Conservation (phyloP, 768 basidiomycete genomes). For the Hygrocybe punicea region DNA sequence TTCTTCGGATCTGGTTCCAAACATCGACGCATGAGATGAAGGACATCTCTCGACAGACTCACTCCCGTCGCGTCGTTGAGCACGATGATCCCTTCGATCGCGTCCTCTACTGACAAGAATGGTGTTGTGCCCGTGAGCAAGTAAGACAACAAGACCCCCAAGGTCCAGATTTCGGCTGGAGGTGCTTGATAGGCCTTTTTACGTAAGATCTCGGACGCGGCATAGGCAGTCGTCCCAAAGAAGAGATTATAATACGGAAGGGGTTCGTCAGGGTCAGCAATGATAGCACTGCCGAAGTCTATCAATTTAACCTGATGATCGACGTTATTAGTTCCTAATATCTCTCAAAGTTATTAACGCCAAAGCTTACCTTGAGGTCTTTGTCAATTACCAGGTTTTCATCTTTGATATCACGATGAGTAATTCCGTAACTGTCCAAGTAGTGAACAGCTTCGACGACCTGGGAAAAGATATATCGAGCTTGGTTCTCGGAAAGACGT, state of each 20-base stretch:
- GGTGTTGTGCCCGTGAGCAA: slow-evolving; percentile 90
- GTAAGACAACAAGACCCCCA: slow-evolving; percentile 92
- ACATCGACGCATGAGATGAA: slow-evolving; percentile 70
- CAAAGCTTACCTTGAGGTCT: slow-evolving; percentile 55
- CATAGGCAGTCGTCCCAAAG: slow-evolving; percentile 94
- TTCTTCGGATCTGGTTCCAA: slow-evolving; percentile 78
- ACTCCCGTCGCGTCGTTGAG: slow-evolving; percentile 42
- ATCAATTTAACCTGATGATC: slow-evolving; percentile 78
- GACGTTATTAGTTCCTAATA: neutral
- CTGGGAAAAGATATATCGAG: slow-evolving; percentile 81
- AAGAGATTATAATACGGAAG: slow-evolving; percentile 73
- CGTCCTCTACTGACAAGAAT: slow-evolving; percentile 83
- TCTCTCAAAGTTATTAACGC: neutral
- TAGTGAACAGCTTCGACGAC: slow-evolving; percentile 83
- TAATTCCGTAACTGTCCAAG: slow-evolving; percentile 77
- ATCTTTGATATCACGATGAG: slow-evolving; percentile 96
- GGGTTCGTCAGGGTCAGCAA: slow-evolving; percentile 59
- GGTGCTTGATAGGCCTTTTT: slow-evolving; percentile 88
- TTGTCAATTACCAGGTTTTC: slow-evolving; percentile 86
- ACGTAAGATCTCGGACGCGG: slow-evolving; percentile 88
- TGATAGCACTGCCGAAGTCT: slow-evolving; percentile 89
- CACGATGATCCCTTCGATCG: slow-evolving; percentile 61
- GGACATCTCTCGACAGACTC: slow-evolving; percentile 45
- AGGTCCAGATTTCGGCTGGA: slow-evolving; percentile 94
- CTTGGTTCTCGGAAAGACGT: slow-evolving; percentile 71